Conservation (phyloP, 2,329 filamentous ascomycete species). For the Pseudocercospora crystallina region DNA sequence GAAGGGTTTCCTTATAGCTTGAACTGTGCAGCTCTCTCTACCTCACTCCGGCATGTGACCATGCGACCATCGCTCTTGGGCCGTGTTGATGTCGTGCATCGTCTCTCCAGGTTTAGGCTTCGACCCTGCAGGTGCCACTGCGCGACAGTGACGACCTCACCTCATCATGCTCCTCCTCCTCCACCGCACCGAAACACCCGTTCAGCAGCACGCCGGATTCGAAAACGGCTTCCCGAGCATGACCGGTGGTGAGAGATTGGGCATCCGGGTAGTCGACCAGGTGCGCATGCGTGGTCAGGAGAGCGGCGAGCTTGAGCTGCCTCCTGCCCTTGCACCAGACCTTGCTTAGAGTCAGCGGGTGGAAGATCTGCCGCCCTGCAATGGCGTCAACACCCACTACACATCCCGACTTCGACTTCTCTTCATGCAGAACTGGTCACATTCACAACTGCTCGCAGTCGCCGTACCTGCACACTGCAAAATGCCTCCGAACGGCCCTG, state of each 20-base stretch:
- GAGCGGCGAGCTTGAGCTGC: slow-evolving; percentile 4
- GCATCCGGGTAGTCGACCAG: slow-evolving; percentile 5
- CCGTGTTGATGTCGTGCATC: neutral
- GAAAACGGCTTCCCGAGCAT: slow-evolving; percentile 7
- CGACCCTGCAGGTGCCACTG: slow-evolving; percentile 1
- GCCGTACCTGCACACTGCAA: neutral
- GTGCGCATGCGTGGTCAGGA: slow-evolving; percentile 10
- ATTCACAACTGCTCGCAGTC: slow-evolving; percentile 7
- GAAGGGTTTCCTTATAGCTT: slow-evolving; percentile 1
- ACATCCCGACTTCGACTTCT: slow-evolving; percentile 1
- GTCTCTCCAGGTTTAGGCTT: neutral
- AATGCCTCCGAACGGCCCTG: neutral
- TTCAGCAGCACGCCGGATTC: neutral
- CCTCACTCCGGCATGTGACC: no score
- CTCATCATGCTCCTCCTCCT: neutral
- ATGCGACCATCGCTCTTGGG: no score
- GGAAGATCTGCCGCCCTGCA: slow-evolving; percentile 3
- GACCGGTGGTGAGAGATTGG: neutral
- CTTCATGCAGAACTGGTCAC: slow-evolving; percentile 9
- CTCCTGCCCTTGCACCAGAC: slow-evolving; percentile 2
- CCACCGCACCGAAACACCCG: neutral
- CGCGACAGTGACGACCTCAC: slow-evolving; percentile 8
- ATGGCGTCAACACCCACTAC: slow-evolving; percentile 7
- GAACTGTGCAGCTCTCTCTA: neutral
- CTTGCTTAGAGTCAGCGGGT: slow-evolving; percentile 4